Evolutionary conservation across 225 moss, liverwort and hornwort genomes (phyloP), one percentile per base, ranked within the genome.

Genomic region (Thuidium tamariscinum): DNA sequence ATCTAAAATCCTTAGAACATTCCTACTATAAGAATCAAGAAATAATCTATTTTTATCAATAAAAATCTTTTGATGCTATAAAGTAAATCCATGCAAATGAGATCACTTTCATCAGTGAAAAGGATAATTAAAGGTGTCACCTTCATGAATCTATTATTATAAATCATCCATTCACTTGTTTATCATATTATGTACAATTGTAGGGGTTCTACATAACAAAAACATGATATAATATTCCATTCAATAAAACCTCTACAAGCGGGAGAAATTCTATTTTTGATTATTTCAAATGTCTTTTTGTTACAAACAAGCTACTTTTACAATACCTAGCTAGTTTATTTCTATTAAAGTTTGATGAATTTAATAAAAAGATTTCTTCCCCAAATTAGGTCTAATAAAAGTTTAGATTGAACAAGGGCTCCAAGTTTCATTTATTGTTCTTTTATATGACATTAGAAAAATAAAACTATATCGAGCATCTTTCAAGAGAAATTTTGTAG

Each of bases 351-450:
- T 42, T 42, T 69, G 42, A 27, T 70, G 3, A 70, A 5, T 27
- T 42, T 1, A 27, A 0, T 0, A 1, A 16, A 42, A 42, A 9
- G 9, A 27, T 9, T 27, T 41, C 1, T 70, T 27, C 0, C 2
- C 26, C 0, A 0, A 70, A 42, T 16, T 9, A 0, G 8, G 0
- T 70, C 0, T 70, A 42, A 42, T 2, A 27, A 16, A 42, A 44
- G 5, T 27, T 0, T 3, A 16, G 27, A 14, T 26, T 25, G 26
- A 26, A 69, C 2, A 25, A 16, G 8, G 8, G 2, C 8, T 14
- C 5, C 3, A 25, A 25, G 1, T 25, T 12, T 8, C 2, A 15
- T 15, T 8, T 41, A 2, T 13, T 7, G n/a, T n/a, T 14, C 39
- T 22, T 13, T 7, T 14, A 25, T 14, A 14, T 25, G 7, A 14